Percentiles rank a stretch among this genome's conserved stretches.
Conservation (phyloP, 2,329 filamentous ascomycete species). For the Microsporum ferrugineum region DNA sequence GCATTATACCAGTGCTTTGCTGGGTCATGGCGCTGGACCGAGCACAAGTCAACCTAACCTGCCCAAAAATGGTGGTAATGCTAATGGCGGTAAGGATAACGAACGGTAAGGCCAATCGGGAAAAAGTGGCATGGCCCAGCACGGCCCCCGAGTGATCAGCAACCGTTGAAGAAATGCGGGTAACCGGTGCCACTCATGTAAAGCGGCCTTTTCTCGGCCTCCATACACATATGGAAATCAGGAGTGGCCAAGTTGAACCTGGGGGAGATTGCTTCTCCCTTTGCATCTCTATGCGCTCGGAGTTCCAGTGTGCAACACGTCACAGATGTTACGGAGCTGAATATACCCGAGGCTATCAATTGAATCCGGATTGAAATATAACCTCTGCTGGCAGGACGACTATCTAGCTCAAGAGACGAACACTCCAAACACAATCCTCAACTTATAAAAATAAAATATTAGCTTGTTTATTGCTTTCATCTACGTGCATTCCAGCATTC, state of each 20-base stretch:
- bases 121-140: background rate
- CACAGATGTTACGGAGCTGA: background rate
- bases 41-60: background rate
- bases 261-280: background rate
- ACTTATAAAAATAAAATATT: background rate
- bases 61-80: background rate
- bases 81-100: background rate
- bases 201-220: background rate
- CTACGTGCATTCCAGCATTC: background rate
- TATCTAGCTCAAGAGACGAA: background rate
- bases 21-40: too few species aligned
- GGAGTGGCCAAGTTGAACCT: background rate
- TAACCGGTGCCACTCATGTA: background rate
- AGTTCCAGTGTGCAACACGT: background rate
- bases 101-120: background rate
- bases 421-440: background rate
- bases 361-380: background rate
- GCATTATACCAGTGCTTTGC: too few species aligned
- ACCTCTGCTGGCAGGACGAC: background rate
- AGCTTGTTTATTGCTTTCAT: background rate
- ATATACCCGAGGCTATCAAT: background rate
- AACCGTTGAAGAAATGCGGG: background rate
- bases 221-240: background rate
- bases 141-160: background rate
- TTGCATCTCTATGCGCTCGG: background rate